phyloP scores from a whole-genome alignment of 2,329 filamentous ascomycete genomes.

The Xylariales sp. region DNA sequence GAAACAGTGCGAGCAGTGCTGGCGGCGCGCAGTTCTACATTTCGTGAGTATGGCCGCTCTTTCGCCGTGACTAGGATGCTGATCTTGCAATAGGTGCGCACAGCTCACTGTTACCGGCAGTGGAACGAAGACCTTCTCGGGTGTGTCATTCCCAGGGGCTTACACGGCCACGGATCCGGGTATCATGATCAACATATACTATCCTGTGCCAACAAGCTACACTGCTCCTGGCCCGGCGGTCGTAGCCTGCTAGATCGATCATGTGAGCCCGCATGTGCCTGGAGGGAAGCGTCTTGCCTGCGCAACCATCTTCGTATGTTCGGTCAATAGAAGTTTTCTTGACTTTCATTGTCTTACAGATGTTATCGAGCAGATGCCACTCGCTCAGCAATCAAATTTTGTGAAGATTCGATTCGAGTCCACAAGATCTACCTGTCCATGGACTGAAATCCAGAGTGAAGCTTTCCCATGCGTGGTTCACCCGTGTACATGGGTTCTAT shows the following conservation, averaged over 20 bases:
- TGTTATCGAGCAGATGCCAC: no score
- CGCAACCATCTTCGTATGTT: no score
- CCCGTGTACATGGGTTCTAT: no score
- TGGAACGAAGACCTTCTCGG: slow-evolving; percentile 27
- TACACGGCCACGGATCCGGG: slow-evolving; percentile 33
- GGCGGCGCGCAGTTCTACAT: slow-evolving; percentile 44
- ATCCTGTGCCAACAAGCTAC: slow-evolving; percentile 22
- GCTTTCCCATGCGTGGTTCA: no score
- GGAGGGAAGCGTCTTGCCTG: no score
- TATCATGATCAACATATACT: slow-evolving; percentile 28
- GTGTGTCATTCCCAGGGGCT: slow-evolving; percentile 26
- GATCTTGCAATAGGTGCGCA: slow-evolving; percentile 17
- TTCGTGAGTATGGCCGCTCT: slow-evolving; percentile 18
- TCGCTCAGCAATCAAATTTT: no score
- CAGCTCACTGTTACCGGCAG: slow-evolving; percentile 37
- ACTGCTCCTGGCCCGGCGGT: slow-evolving; percentile 23
- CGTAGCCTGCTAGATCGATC: slow-evolving; percentile 11
- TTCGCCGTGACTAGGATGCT: not conserved
- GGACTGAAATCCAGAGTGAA: no score
- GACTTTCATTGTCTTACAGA: no score
- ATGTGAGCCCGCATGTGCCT: no score
- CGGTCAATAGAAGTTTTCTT: no score
- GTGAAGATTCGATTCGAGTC: no score
- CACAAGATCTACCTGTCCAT: no score
- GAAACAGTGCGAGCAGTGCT: slow-evolving; percentile 27